Percentiles rank a stretch among this genome's conserved stretches.
Evolutionary conservation across 805 yeast species (phyloP).

Genomic region (Saccharomycopsis fibuligera): DNA sequence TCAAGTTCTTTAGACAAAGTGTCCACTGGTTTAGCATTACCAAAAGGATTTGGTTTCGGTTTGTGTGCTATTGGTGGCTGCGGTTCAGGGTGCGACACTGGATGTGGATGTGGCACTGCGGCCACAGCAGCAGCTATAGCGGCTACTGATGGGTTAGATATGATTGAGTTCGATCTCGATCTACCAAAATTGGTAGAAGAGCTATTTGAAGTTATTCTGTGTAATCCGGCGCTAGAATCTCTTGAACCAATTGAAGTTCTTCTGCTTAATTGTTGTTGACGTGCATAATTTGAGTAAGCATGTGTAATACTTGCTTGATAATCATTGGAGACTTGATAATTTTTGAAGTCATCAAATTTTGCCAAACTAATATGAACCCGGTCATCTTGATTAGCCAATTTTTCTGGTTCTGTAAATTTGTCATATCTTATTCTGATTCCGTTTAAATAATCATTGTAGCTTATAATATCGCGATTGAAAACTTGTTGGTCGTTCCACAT

Average conservation of each 20-base stretch:
- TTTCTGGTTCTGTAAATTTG: background rate
- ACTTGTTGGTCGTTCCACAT: slow-evolving; percentile 19
- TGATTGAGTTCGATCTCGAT: slow-evolving; percentile 1
- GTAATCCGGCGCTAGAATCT: background rate
- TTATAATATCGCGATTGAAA: slow-evolving; percentile 15
- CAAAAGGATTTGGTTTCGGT: slow-evolving; percentile 38
- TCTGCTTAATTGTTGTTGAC: background rate
- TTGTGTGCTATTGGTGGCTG: background rate
- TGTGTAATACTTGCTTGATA: slow-evolving; percentile 1
- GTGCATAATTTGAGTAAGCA: background rate
- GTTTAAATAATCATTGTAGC: slow-evolving; percentile 13
- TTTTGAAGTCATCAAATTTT: slow-evolving; percentile 16
- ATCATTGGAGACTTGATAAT: slow-evolving; percentile 6
- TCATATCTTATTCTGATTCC: slow-evolving; percentile 6
- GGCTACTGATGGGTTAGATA: slow-evolving; percentile 30
- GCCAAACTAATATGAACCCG: slow-evolving; percentile 12
- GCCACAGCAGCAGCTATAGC: background rate
- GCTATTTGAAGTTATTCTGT: background rate
- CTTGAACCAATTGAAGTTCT: background rate
- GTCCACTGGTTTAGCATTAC: slow-evolving; percentile 44
- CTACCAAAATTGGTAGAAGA: background rate
- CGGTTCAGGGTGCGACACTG: background rate
- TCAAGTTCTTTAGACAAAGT: slow-evolving; percentile 35
- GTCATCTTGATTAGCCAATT: background rate
- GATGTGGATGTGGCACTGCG: background rate